Conservation (phyloP, 2,329 filamentous ascomycete species). For the Elsinoe arachidis region DNA sequence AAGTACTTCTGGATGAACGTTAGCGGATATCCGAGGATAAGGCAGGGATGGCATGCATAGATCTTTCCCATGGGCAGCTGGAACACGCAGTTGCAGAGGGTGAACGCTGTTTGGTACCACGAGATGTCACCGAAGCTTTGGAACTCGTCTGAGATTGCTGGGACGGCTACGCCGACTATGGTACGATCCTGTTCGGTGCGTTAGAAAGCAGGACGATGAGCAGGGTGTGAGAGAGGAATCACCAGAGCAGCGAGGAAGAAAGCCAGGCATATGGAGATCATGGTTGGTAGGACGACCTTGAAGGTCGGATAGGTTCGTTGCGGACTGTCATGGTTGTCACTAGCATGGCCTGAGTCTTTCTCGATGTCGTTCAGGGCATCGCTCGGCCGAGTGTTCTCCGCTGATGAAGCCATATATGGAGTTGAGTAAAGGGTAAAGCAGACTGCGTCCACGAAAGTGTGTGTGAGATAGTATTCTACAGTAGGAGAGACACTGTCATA, state of each 20-base stretch:
- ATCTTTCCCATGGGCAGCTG: constrained; percentile 36
- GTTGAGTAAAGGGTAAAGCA: no score
- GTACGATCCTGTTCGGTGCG: constrained; percentile 17
- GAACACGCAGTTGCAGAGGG: constrained; percentile 36
- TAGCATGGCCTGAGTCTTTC: not conserved
- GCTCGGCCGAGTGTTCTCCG: no score
- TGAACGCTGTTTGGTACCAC: constrained; percentile 40
- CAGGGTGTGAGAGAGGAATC: constrained; percentile 6
- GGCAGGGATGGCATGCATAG: constrained; percentile 6
- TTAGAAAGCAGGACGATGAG: not conserved
- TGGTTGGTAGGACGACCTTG: constrained; percentile 29
- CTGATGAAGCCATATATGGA: no score
- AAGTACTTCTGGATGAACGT: constrained; percentile 26
- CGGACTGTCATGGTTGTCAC: constrained; percentile 26
- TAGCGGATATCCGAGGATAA: constrained; percentile 19
- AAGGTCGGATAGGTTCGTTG: constrained; percentile 26
- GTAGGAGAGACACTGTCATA: no score
- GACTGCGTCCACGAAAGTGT: no score
- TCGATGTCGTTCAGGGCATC: not conserved
- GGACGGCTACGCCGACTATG: constrained; percentile 40
- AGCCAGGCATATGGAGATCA: constrained; percentile 30
- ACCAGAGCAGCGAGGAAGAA: constrained; percentile 34
- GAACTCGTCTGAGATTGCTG: constrained; percentile 41
- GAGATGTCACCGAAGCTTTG: constrained; percentile 39
- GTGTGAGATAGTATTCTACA: no score